phyloP scores from a whole-genome alignment of 805 yeast genomes.

The Maudiozyma serrabonitensis region DNA sequence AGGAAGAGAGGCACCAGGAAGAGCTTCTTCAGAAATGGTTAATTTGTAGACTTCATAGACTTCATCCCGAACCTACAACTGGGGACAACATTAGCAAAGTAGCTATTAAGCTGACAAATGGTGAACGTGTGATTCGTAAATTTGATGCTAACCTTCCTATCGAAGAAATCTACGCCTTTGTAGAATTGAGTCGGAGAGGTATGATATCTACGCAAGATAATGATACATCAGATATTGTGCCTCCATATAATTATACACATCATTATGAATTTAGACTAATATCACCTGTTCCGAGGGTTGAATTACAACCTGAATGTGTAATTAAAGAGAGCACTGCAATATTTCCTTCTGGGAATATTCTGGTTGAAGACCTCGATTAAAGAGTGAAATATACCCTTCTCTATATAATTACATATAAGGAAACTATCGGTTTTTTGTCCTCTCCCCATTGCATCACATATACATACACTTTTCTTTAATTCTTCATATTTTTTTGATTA shows the following conservation, averaged over 20 bases:
- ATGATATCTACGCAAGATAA: conserved; percentile 14
- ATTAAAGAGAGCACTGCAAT: conserved; percentile 39
- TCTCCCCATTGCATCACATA: too few species aligned
- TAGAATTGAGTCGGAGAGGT: conserved; percentile 40
- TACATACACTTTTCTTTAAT: too few species aligned
- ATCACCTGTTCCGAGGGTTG: conserved; percentile 49
- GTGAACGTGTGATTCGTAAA: conserved; percentile 46
- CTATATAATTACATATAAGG: too few species aligned
- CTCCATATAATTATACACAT: conserved; percentile 37
- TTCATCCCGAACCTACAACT: conserved; percentile 26
- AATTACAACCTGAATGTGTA: conserved; percentile 27
- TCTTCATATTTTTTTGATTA: not conserved
- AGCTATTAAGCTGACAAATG: conserved; percentile 58
- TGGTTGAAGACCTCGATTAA: conserved; percentile 33
- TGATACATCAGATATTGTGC: conserved; percentile 14
- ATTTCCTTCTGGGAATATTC: conserved; percentile 56
- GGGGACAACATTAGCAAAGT: conserved; percentile 41
- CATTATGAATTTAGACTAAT: conserved; percentile 40
- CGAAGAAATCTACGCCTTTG: conserved; percentile 62
- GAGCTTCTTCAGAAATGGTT: conserved; percentile 34
- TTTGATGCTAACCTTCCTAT: conserved; percentile 39
- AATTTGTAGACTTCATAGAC: conserved; percentile 35
- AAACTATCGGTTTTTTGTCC: too few species aligned
- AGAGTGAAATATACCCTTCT: not conserved
- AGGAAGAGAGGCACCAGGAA: conserved; percentile 6